Conservation (phyloP, 805 yeast genomes). For the Starmerella bacillaris region DNA sequence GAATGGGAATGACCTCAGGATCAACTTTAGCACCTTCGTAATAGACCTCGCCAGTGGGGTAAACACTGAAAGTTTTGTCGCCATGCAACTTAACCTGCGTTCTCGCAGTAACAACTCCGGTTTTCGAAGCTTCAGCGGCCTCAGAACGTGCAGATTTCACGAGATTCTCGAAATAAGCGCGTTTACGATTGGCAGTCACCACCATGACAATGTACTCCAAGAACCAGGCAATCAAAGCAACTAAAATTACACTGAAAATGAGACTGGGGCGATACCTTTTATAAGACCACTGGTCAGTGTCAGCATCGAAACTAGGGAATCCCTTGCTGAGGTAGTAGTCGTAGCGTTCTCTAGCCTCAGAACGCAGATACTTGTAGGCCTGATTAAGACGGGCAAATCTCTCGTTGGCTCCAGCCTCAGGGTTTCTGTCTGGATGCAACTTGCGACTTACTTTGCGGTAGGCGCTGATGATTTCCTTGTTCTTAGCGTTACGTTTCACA, state of each 20-base stretch:
- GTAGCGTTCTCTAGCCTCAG: conserved; percentile 48
- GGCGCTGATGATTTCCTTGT: conserved; percentile 21
- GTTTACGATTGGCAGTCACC: conserved; percentile 39
- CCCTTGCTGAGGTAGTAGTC: conserved; percentile 72
- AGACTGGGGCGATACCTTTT: conserved; percentile 50
- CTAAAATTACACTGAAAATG: conserved; percentile 31
- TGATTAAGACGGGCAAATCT: conserved; percentile 62
- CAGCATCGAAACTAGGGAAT: conserved; percentile 64
- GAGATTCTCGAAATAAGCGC: conserved; percentile 30
- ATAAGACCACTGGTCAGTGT: conserved; percentile 37
- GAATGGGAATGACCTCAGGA: conserved; percentile 19
- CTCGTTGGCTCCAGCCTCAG: conserved; percentile 36
- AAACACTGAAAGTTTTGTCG: conserved; percentile 22
- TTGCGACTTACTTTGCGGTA: conserved; percentile 52
- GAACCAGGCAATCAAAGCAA: conserved; percentile 33
- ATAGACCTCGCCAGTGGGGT: conserved; percentile 22
- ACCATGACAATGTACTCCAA: conserved; percentile 43
- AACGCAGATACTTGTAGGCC: conserved; percentile 51
- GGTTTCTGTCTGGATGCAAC: conserved; percentile 72
- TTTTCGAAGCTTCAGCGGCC: conserved; percentile 18
- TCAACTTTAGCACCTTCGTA: conserved; percentile 19
- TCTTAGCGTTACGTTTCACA: conserved; percentile 17
- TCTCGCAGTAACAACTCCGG: conserved; percentile 18
- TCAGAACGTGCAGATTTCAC: conserved; percentile 20
- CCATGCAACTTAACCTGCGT: conserved; percentile 17